phyloP scores from a whole-genome alignment of 768 basidiomycete genomes.

The Rhodotorula paludigena region DNA sequence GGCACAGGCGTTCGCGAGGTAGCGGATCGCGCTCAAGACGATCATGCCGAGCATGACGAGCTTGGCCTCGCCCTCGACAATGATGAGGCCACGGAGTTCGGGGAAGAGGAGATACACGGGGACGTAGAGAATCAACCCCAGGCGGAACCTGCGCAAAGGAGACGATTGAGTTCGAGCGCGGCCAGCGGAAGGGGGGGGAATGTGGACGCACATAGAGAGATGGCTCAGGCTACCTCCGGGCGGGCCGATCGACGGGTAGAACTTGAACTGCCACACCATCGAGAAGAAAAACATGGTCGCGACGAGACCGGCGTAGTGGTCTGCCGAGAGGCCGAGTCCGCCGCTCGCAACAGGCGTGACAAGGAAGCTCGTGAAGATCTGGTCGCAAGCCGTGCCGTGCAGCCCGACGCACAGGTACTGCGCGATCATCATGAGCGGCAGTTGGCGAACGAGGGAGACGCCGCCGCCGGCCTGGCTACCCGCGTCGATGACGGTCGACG shows the following conservation, averaged over 20 bases:
- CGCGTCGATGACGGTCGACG: background rate
- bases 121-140: slow-evolving; percentile 53
- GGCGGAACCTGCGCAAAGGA: slow-evolving; percentile 65
- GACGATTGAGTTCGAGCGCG: slow-evolving; percentile 48
- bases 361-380: slow-evolving; percentile 66
- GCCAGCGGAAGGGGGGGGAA: slow-evolving; percentile 13
- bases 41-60: slow-evolving; percentile 73
- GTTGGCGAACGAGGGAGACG: slow-evolving; percentile 63
- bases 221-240: slow-evolving; percentile 48
- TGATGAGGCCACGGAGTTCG: slow-evolving; percentile 39
- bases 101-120: slow-evolving; percentile 42
- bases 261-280: slow-evolving; percentile 46
- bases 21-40: slow-evolving; percentile 41
- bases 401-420: slow-evolving; percentile 87
- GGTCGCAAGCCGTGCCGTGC: slow-evolving; percentile 55
- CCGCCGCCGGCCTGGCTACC: slow-evolving; percentile 47
- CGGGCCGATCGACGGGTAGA: slow-evolving; percentile 49
- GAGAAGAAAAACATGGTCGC: slow-evolving; percentile 51
- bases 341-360: slow-evolving; percentile 60
- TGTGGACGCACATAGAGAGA: slow-evolving; percentile 44
- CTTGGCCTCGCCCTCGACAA: slow-evolving; percentile 53
- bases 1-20: slow-evolving; percentile 55
- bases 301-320: slow-evolving; percentile 83
- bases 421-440: slow-evolving; percentile 77
- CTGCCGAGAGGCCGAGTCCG: slow-evolving; percentile 85